Percentiles rank a stretch among this genome's conserved stretches.
Conservation (phyloP, 306 rosid species). For the Quercus engelmannii region DNA sequence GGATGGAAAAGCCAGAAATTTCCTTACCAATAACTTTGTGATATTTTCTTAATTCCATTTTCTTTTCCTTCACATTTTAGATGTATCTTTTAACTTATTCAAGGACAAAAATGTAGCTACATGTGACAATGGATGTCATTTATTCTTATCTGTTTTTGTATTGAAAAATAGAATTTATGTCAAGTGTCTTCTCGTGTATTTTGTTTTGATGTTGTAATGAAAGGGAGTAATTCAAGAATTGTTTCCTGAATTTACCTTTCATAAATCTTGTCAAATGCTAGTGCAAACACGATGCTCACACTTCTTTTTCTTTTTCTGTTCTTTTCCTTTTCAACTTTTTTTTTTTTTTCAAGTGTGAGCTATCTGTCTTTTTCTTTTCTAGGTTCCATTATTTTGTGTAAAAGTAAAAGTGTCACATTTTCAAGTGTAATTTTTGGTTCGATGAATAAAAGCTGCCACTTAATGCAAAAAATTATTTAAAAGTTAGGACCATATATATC, state of each 20-base stretch:
- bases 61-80: constrained; percentile 10
- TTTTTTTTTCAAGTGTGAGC: background rate
- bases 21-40: constrained; percentile 41
- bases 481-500: too few relatives aligned
- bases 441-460: too few relatives aligned
- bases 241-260: background rate
- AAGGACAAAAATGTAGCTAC: constrained; percentile 31
- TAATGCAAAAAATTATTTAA: too few relatives aligned
- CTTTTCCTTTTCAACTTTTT: constrained; percentile 16
- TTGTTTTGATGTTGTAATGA: constrained; percentile 34
- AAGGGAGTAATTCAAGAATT: background rate
- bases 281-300: constrained; percentile 19
- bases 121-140: constrained; percentile 21
- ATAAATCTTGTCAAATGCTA: background rate
- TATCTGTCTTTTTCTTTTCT: background rate
- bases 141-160: constrained; percentile 26
- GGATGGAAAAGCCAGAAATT: constrained; percentile 54
- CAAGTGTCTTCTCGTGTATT: constrained; percentile 26
- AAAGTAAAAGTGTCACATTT: too few relatives aligned
- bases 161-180: constrained; percentile 20
- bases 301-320: constrained; percentile 14
- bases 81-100: constrained; percentile 23
- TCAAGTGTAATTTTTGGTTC: too few relatives aligned
- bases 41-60: constrained; percentile 29
- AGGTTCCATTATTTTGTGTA: too few relatives aligned